Percentiles rank a stretch among this genome's conserved stretches.
Evolutionary conservation across 2,329 filamentous ascomycete species (phyloP).

Genomic region (Scedosporium boydii): DNA sequence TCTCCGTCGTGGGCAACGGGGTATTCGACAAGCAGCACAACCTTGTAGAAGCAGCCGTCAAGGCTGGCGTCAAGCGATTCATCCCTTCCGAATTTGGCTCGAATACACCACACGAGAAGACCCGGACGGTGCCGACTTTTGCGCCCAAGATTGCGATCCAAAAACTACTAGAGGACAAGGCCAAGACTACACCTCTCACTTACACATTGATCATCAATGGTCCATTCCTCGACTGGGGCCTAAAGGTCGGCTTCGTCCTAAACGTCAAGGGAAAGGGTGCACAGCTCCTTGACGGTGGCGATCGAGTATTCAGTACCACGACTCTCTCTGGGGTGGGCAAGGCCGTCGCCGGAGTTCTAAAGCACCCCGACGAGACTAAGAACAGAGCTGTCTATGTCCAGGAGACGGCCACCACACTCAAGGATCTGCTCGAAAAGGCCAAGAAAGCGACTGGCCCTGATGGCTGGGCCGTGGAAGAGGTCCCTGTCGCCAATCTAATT

Average conservation of each 20-base stretch:
- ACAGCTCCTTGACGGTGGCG: conserved; percentile 39
- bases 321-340: conserved; percentile 35
- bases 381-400: conserved; percentile 40
- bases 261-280: conserved; percentile 30
- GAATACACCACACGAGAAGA: conserved; percentile 23
- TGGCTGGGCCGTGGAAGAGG: not conserved
- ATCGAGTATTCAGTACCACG: conserved; percentile 35
- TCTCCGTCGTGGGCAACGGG: conserved; percentile 25
- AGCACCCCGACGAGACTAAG: conserved; percentile 40
- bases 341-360: conserved; percentile 38
- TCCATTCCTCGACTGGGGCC: conserved; percentile 41
- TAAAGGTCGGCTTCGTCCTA: conserved; percentile 31
- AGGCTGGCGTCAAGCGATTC: conserved; percentile 52
- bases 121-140: conserved; percentile 39
- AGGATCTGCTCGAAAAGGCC: conserved; percentile 30
- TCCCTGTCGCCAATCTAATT: not conserved
- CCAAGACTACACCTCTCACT: conserved; percentile 30
- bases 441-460: conserved; percentile 38
- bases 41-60: conserved; percentile 48
- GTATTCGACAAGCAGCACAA: conserved; percentile 27
- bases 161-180: conserved; percentile 29
- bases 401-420: conserved; percentile 34
- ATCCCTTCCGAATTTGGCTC: conserved; percentile 48
- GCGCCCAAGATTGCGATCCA: conserved; percentile 34
- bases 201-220: conserved; percentile 39